Evolutionary conservation across 495 filamentous ascomycete species (phyloP).

Genomic region (Penicillium odoratum): DNA sequence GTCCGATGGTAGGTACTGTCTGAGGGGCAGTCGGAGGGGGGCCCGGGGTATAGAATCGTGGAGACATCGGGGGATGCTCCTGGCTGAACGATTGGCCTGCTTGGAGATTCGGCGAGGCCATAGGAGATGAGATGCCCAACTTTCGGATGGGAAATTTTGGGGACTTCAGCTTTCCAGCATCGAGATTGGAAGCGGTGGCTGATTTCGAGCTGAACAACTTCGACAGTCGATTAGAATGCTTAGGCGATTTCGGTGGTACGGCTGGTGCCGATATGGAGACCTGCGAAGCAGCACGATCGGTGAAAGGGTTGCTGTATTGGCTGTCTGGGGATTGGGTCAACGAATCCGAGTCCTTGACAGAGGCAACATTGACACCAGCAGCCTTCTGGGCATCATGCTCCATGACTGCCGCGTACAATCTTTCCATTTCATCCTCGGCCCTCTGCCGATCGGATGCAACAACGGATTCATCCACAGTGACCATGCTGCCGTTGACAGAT

Average conservation of each 20-base stretch:
- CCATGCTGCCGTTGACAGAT: conserved; percentile 50
- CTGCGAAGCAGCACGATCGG: conserved; percentile 30
- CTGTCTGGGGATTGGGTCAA: conserved; percentile 38
- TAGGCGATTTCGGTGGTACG: conserved; percentile 24
- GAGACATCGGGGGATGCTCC: conserved; percentile 55
- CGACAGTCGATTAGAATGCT: conserved; percentile 38
- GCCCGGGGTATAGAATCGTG: conserved; percentile 58
- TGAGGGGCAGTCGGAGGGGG: conserved; percentile 47
- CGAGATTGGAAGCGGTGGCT: conserved; percentile 52
- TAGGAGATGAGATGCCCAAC: conserved; percentile 57
- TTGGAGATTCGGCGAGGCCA: conserved; percentile 49
- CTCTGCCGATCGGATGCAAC: conserved; percentile 69
- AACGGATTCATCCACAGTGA: conserved; percentile 72
- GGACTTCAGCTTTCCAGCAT: conserved; percentile 48
- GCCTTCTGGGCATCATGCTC: conserved; percentile 77
- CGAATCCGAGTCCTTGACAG: conserved; percentile 20
- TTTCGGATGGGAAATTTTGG: conserved; percentile 55
- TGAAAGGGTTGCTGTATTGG: conserved; percentile 39
- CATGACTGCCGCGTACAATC: conserved; percentile 89
- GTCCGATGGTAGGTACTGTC: conserved; percentile 17
- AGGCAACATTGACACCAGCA: conserved; percentile 25
- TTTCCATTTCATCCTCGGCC: conserved; percentile 78
- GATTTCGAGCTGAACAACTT: conserved; percentile 54
- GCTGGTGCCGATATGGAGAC: conserved; percentile 15
- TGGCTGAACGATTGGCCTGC: conserved; percentile 46